Base-by-base conservation (phyloP, 139 green algal genomes). In the Nannochloris sp. region DNA sequence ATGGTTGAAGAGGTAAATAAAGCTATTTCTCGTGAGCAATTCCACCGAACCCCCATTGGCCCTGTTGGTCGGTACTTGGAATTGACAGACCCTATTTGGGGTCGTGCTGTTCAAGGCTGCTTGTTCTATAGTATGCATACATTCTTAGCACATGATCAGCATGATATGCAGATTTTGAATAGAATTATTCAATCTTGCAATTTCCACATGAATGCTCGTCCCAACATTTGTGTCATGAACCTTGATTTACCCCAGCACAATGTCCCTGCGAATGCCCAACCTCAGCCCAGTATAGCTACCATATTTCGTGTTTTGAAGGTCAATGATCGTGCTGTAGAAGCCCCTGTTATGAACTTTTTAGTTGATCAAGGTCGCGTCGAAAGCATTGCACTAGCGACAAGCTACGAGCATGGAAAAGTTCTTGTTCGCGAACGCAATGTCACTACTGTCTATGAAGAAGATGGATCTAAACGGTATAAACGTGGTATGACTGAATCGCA, bases 11-110 rank as follows among this genome's bases (percentile, higher is more conserved):
- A 13, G 2, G 65, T 82, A 7, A 6, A 66, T 6, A 37, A 15
- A 24, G 35, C 37, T 5, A 24, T 33, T 33, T 37, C 6, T 10
- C n/a, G 15, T 30, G 48, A 39, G 3, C 13, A 37, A 8, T 82
- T 82, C 42, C 55, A 71, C 56, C 36, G 32, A 19, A 60, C 54
- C 46, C 75, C 75, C n/a, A 72, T 82, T 13, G 75, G 75, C 13
- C 75, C 75, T 10, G 4, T 82, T 30, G 75, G 75, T 2, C 25
- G 47, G 13, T 34, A 68, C n/a, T 32, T 82, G 4, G 30, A 19
- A 2, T 34, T 82, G 36, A 44, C 46, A 33, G 75, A 81, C 30
- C 44, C 42, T 47, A 75, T 70, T 30, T 82, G 60, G 59, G 32
- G 25, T 32, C 6, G 32, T 9, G 71, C 68, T 5, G 65, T 70